Evolutionary conservation across 1,284 basidiomycete genomes (phyloP).

Genomic region (Cystobasidiaceae sp.): DNA sequence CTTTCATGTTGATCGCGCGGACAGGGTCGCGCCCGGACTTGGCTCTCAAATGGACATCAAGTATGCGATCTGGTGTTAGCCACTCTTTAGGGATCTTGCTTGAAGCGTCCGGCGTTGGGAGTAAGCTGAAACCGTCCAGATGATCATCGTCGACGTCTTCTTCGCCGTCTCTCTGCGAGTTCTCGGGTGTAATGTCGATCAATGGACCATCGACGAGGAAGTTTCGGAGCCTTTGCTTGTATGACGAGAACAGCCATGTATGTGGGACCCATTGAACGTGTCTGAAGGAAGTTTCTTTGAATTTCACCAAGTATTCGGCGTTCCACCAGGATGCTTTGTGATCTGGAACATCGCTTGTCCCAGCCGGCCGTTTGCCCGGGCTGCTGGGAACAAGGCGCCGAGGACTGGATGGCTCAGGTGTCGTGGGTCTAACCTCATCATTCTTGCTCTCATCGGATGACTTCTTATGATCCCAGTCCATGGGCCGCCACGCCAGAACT

Average conservation of each 20-base stretch:
- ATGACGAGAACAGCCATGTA: constrained; percentile 70
- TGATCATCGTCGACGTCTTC: constrained; percentile 25
- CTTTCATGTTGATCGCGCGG: constrained; percentile 15
- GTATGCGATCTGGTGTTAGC: constrained; percentile 39
- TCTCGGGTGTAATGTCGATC: constrained; percentile 23
- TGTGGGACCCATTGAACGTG: constrained; percentile 60
- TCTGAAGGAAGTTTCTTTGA: constrained; percentile 67
- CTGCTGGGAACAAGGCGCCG: neutral
- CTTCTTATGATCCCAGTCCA: constrained; percentile 15
- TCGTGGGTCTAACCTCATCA: too few species aligned
- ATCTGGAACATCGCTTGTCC: constrained; percentile 40
- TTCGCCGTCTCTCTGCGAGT: constrained; percentile 9
- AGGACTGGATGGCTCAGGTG: constrained; percentile 1
- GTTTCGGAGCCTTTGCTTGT: constrained; percentile 61
- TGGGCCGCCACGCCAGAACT: constrained; percentile 84
- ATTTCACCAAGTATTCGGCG: constrained; percentile 82
- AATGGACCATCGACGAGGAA: constrained; percentile 54
- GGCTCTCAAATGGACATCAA: constrained; percentile 34
- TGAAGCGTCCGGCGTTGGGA: constrained; percentile 35
- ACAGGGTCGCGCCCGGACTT: constrained; percentile 6
- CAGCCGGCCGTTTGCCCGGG: constrained; percentile 12
- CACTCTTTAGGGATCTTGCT: constrained; percentile 36
- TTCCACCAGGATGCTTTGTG: constrained; percentile 57
- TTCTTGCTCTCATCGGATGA: neutral
- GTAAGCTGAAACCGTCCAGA: constrained; percentile 24